phyloP scores from a whole-genome alignment of 306 rosid species.

The Acacia melanoxylon region DNA sequence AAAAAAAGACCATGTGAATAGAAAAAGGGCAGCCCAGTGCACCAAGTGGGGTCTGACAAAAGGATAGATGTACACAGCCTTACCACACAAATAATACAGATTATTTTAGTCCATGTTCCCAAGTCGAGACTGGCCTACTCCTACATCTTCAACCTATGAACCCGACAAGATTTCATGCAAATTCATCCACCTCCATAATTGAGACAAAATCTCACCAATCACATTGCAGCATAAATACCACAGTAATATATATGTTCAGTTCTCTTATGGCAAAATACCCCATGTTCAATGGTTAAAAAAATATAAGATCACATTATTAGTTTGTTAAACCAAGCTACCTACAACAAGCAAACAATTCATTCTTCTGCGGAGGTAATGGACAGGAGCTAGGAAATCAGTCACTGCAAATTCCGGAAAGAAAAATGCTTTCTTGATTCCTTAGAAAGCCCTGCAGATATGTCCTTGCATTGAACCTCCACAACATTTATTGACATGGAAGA shows the following conservation, averaged over 20 bases:
- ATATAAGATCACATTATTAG: not conserved
- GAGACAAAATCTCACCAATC: not conserved
- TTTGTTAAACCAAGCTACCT: not conserved
- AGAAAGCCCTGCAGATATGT: conserved; percentile 49
- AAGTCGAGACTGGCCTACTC: too few relatives aligned
- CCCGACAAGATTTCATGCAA: not conserved
- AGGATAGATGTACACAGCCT: too few relatives aligned
- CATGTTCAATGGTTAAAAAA: not conserved
- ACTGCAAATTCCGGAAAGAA: conserved; percentile 36
- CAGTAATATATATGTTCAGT: not conserved
- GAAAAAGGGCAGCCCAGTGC: too few relatives aligned
- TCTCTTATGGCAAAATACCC: conserved; percentile 1
- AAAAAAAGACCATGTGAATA: too few relatives aligned
- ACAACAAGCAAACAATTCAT: not conserved
- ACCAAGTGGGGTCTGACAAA: too few relatives aligned
- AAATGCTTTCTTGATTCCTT: conserved; percentile 44
- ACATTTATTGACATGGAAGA: conserved; percentile 67
- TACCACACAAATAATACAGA: too few relatives aligned
- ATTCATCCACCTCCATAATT: not conserved
- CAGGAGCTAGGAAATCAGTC: conserved; percentile 10
- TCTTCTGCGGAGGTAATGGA: not conserved
- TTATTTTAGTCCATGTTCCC: too few relatives aligned
- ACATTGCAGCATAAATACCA: not conserved
- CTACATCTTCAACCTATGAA: too few relatives aligned
- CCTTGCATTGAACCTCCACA: conserved; percentile 58